Conservation (phyloP, 768 basidiomycete genomes). For the Suillus subalutaceus region DNA sequence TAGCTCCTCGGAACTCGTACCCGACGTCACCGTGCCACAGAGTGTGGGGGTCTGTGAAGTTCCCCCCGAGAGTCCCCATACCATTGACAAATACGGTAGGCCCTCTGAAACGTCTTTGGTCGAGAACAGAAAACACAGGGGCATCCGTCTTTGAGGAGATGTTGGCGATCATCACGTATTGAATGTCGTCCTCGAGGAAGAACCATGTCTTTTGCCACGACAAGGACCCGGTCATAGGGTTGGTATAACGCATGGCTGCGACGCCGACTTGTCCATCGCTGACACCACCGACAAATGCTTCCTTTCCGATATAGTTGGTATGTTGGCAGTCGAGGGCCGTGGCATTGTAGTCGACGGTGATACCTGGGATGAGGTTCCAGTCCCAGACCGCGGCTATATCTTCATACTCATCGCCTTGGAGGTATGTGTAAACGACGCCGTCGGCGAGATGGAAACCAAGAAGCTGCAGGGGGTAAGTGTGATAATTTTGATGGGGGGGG, state of each 20-base stretch:
- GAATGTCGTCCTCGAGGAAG: slow-evolving; percentile 65
- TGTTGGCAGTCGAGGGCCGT: slow-evolving; percentile 54
- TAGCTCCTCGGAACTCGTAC: slow-evolving; percentile 49
- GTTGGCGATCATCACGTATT: slow-evolving; percentile 62
- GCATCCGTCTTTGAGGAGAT: slow-evolving; percentile 47
- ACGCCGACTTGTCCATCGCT: slow-evolving; percentile 59
- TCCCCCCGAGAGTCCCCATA: slow-evolving; percentile 3
- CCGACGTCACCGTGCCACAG: slow-evolving; percentile 74
- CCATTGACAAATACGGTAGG: slow-evolving; percentile 45
- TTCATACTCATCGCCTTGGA: slow-evolving; percentile 70
- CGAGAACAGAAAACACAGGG: slow-evolving; percentile 65
- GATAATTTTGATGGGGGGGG: not conserved
- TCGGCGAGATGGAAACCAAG: slow-evolving; percentile 73
- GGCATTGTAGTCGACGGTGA: slow-evolving; percentile 62
- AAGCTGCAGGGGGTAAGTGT: slow-evolving; percentile 38
- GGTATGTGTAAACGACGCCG: slow-evolving; percentile 64
- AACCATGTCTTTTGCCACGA: slow-evolving; percentile 76
- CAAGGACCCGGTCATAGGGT: slow-evolving; percentile 58
- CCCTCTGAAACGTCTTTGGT: slow-evolving; percentile 56
- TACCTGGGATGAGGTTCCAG: slow-evolving; percentile 79
- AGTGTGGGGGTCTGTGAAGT: slow-evolving; percentile 29
- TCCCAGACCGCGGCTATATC: slow-evolving; percentile 76
- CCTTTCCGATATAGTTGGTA: slow-evolving; percentile 46
- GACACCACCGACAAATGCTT: slow-evolving; percentile 67
- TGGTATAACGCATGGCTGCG: slow-evolving; percentile 69